Percentiles rank a stretch among this genome's conserved stretches.
Evolutionary conservation across 306 rosid species (phyloP).

Genomic region (Biancaea sappan): DNA sequence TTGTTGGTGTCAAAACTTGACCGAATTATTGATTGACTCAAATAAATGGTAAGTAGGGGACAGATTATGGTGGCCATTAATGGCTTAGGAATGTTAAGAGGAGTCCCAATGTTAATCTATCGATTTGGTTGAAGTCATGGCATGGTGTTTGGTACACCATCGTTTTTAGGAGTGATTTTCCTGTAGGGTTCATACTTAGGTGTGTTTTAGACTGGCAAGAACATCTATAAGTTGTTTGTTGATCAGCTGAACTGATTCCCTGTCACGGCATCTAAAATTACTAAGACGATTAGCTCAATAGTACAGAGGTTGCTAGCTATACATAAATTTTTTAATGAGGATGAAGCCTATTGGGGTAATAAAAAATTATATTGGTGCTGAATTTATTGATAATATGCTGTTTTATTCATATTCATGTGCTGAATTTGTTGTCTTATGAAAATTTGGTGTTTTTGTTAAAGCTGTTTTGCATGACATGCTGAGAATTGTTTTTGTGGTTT

Average conservation of each 20-base stretch:
- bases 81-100: background rate
- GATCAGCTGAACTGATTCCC: background rate
- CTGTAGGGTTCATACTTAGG: background rate
- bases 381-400: background rate
- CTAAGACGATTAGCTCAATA: background rate
- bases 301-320: slow-evolving; percentile 5
- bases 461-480: background rate
- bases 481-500: background rate
- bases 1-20: background rate
- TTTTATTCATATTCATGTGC: background rate
- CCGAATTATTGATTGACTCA: background rate
- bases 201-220: background rate
- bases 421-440: too few relatives aligned
- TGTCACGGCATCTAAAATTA: background rate
- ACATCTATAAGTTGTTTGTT: background rate
- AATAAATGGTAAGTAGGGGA: background rate
- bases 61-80: background rate
- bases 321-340: background rate
- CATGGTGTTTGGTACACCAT: background rate
- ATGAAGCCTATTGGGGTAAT: background rate
- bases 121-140: background rate
- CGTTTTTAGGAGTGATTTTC: background rate
- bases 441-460: background rate
- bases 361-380: background rate
- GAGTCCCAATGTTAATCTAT: background rate